These are phyloP conservation scores for Tulasnella sp. DNA, from an alignment of 768 basidiomycete species.

Conservation along the genomic window DNA sequence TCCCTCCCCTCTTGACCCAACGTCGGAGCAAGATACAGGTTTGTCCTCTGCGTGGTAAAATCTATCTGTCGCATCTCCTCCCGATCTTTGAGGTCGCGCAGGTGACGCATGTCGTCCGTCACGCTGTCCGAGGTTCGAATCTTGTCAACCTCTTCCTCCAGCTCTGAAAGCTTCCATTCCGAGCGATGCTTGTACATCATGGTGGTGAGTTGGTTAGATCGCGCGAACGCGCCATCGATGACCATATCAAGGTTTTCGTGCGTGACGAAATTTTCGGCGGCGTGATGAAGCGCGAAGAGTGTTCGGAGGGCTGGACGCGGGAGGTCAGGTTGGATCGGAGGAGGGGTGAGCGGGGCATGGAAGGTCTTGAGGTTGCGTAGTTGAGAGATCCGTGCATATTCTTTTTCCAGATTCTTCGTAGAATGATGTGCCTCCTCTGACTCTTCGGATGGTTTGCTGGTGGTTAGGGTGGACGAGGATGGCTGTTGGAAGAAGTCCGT, in stretches of 20 bases:
- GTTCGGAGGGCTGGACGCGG: slow-evolving; percentile 14
- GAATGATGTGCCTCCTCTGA: too few relatives aligned
- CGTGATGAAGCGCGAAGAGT: slow-evolving; percentile 11
- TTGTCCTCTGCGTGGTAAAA: neutral
- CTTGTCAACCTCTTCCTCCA: neutral
- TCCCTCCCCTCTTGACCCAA: neutral
- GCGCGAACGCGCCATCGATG: slow-evolving; percentile 11
- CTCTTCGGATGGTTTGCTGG: too few relatives aligned
- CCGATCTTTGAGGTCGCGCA: neutral
- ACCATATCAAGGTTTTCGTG: slow-evolving; percentile 10
- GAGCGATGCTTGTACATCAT: neutral
- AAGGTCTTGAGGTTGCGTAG: too few relatives aligned
- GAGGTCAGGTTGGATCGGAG: slow-evolving; percentile 8
- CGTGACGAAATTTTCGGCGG: slow-evolving; percentile 11
- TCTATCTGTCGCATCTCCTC: neutral
- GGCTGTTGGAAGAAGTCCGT: too few relatives aligned
- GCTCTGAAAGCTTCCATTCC: neutral
- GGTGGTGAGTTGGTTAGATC: neutral
- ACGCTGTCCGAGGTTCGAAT: neutral
- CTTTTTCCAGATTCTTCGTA: too few relatives aligned
- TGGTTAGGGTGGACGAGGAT: too few relatives aligned
- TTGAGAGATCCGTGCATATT: too few relatives aligned
- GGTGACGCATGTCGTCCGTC: neutral
- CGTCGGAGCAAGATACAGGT: neutral
- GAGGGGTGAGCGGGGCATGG: neutral